Evolutionary conservation across 2,329 filamentous ascomycete genomes (phyloP), one percentile per base, ranked within the genome.

Genomic region (Zymoseptoria ardabiliae): DNA sequence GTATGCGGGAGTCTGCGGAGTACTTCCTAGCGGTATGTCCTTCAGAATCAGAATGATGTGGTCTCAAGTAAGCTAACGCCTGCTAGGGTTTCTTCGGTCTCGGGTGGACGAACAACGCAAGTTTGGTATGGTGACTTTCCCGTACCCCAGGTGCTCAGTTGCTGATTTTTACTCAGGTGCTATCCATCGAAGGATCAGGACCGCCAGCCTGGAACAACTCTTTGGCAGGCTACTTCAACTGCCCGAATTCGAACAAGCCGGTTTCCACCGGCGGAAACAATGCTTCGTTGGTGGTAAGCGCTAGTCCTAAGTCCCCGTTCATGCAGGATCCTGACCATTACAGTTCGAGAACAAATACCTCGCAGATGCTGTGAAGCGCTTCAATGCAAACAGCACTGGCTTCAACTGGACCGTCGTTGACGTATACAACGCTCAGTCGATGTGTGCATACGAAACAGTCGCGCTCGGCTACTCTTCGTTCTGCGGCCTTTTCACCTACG

Each of bases 381-480:
- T 91, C 56, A 77, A 80, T 28, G 72, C 75, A 4, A 56, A 68
- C n/a, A 66, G 68, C 7, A 64, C 68, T 7, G 71, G 63, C 25
- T 74, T 73, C 69, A 81, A 87, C 57, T 90, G 88, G 85, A 86
- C 82, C 1, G 69, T 58, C 3, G 72, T 78, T 2, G 85, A 89
- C 67, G 81, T 82, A 0, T 88, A 86, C 72, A 83, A 86, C 19
- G 85, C 85, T 0, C 88, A 91, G 71, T 85, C 79, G 2, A 79
- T 91, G 70, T 92, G 89, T 66, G 85, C 88, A 0, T 92, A 91
- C 68, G 89, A 92, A 72, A 90, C 87, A 0, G 82, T 90, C n/a
- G 85, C 86, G 1, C 85, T 88, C 60, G 89, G 89, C 21, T 91
- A 85, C 75, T 89, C 86, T 65, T 80, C 79, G 9, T 92, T 89